Evolutionary conservation across 2,329 filamentous ascomycete genomes (phyloP), one percentile per base, ranked within the genome.

Genomic region (Calonectria hawksworthii): DNA sequence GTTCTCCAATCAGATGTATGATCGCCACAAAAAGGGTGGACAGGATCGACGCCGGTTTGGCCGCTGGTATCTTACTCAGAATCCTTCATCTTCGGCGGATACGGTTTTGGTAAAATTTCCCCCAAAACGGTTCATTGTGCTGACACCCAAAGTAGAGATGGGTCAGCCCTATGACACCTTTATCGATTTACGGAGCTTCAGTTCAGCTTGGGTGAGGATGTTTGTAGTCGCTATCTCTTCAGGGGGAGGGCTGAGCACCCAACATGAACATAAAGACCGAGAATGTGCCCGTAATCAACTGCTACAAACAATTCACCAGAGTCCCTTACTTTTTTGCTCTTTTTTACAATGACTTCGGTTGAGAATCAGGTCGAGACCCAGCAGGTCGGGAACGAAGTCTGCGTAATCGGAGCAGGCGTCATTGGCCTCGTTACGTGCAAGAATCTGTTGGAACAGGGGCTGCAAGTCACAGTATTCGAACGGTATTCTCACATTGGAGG

Each of bases 381-480:
- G 50, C 65, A 77, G 23, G 50, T 73, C 47, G 80, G 80, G 14
- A 72, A 73, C 4, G 75, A 80, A 54, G 79, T 84, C 14, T 83
- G 82, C 23, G 79, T 84, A 9, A 68, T 84, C 30, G 81, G 81
- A 30, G 68, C 80, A 10, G 85, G 85, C 18, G 81, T 81, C 1
- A 78, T 85, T 4, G 86, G 86, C 52, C 81, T 87, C 16, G 81
- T 84, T 21, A 82, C 86, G 16, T 77, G 86, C 68, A 89, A 88
- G 76, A 85, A 86, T 67, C 80, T 88, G 32, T 78, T 82, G 10
- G 86, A 88, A 72, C 86, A 87, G 76, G 86, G 86, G 5, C 86
- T 87, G 64, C 75, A 85, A 11, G 86, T 84, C 13, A 83, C 82
- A 11, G 85, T 83, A 0, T 87, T 88, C 56, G 87, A 89, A 70